phyloP scores from a whole-genome alignment of 2,329 filamentous ascomycete species.

The Talaromyces sp. region DNA sequence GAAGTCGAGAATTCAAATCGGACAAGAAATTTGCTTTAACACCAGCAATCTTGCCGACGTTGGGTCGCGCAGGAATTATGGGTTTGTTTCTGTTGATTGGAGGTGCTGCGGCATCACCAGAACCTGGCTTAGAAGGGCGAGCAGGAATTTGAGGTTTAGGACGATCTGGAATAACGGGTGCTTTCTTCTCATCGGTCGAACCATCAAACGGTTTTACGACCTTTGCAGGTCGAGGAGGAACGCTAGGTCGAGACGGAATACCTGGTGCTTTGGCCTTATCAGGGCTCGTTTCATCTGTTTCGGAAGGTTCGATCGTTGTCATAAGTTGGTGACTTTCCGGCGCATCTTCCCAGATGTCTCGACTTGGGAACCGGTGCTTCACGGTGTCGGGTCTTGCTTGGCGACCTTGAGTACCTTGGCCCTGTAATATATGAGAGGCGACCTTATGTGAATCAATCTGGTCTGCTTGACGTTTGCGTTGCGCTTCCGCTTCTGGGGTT shows the following conservation, averaged over 20 bases:
- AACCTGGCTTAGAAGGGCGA: conserved; percentile 56
- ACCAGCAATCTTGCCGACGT: conserved; percentile 82
- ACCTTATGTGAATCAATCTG: conserved; percentile 37
- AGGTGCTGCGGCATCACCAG: conserved; percentile 34
- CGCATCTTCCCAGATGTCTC: conserved; percentile 91
- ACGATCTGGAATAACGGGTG: conserved; percentile 54
- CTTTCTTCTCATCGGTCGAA: conserved; percentile 50
- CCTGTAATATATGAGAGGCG: conserved; percentile 33
- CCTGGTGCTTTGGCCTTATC: conserved; percentile 30
- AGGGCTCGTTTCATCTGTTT: conserved; percentile 47
- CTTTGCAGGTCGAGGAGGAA: conserved; percentile 29
- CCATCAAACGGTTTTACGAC: conserved; percentile 30
- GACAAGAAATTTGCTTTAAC: conserved; percentile 89
- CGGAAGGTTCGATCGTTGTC: conserved; percentile 59
- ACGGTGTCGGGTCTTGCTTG: conserved; percentile 50
- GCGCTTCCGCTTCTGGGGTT: conserved; percentile 49
- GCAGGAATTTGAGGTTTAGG: conserved; percentile 66
- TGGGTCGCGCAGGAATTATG: conserved; percentile 71
- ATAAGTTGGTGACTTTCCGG: conserved; percentile 79
- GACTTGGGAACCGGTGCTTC: conserved; percentile 78
- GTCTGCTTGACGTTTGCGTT: conserved; percentile 41
- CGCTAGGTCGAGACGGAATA: conserved; percentile 29
- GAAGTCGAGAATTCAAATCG: conserved; percentile 84
- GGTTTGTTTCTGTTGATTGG: conserved; percentile 70
- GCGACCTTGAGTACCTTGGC: conserved; percentile 23